Conservation (phyloP, 225 moss, liverwort and hornwort genomes). For the Pseudoscleropodium purum region DNA sequence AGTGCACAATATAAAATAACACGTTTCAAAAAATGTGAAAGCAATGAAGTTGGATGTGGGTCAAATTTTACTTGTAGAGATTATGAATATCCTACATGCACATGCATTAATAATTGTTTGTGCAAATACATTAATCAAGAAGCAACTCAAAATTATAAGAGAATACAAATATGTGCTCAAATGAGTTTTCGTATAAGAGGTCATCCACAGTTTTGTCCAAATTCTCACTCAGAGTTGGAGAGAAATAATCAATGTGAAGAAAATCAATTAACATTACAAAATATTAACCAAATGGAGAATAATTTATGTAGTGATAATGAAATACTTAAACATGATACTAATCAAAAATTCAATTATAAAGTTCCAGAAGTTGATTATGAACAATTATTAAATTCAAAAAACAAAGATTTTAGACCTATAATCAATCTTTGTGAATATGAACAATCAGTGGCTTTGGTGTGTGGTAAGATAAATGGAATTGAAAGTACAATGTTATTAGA, state of each 20-base stretch:
- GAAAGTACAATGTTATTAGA: slow-evolving; percentile 27
- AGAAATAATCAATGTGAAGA: background rate
- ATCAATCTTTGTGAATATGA: slow-evolving; percentile 10
- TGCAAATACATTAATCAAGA: background rate
- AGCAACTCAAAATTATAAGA: background rate
- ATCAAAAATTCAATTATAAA: background rate
- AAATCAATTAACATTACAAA: background rate
- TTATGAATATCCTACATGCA: background rate
- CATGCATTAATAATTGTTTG: background rate
- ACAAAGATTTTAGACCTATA: background rate
- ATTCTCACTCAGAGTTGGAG: background rate
- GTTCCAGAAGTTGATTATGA: background rate
- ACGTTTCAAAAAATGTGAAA: background rate
- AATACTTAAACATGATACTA: background rate
- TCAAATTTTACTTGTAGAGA: background rate
- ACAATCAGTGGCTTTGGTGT: slow-evolving; percentile 7
- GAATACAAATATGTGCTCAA: background rate
- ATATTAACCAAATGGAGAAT: background rate
- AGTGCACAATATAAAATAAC: background rate
- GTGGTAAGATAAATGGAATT: slow-evolving; percentile 20
- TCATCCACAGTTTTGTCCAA: background rate
- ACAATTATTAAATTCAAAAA: background rate
- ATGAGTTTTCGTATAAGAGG: slow-evolving; percentile 3
- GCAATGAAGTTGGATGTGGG: background rate
- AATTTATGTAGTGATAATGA: background rate